Base-by-base conservation (phyloP, 164 flowering plant species). In the Magnolia changhungtana region DNA sequence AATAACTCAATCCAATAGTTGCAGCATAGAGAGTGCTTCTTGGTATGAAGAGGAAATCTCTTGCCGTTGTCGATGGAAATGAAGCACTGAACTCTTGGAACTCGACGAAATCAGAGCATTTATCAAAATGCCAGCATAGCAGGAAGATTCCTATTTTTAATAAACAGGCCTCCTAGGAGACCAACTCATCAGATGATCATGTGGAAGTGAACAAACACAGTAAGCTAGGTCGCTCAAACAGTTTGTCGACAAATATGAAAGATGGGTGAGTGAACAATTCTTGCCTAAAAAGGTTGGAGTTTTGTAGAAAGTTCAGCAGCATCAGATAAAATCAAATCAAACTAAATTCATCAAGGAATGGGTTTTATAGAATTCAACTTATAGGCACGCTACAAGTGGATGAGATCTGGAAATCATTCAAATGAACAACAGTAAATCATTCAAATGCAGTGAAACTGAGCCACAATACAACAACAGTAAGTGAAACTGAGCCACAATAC, bases 11-110 rank as follows among this genome's bases (percentile, higher is more conserved):
- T 77, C 87, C 18, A 81, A 75, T n/a, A 55, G 77, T 74, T 75
- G 79, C 75, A 75, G 76, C 50, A 55, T 72, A 63, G 81, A 85
- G 84, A 82, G 71, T 29, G 2, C 77, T 81, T 72, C 85, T 92
- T 67, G 95, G 92, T 27, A 78, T 82, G 64, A 94, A 94, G 88
- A 86, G 98, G 87, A 94, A 90, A 81, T 71, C 70, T 13, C 69
- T 68, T 50, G 79, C 74, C 19, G 80, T 78, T 64, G 9, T 76
- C 21, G 78, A 78, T 66, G 71, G 50, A 18, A 80, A 76, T 63
- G 85, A 75, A 37, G 59, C 69, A 23, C 51, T 80, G 7, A 72
- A 78, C 27, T 59, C 65, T 55, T 37, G 65, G 2, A 69, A 76
- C 24, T 72, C 80, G 21, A 27, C 68, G 49, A 65, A 72, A 63